Conservation (phyloP, 495 filamentous ascomycete genomes). For the Trichoderma virens region DNA sequence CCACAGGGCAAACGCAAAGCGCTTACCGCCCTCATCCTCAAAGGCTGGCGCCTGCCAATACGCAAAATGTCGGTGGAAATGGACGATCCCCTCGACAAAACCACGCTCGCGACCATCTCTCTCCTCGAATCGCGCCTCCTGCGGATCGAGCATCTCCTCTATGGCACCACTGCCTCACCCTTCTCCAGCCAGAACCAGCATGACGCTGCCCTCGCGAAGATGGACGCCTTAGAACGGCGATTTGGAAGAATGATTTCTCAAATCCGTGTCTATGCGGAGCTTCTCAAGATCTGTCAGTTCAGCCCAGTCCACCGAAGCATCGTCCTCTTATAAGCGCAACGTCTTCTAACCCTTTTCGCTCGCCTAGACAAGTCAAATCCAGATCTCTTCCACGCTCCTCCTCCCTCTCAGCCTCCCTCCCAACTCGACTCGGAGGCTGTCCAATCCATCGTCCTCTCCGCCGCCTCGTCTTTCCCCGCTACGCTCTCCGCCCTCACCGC, state of each 20-base stretch:
- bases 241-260: conserved; percentile 31
- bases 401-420: conserved; percentile 29
- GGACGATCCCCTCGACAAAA: conserved; percentile 40
- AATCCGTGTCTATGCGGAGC: conserved; percentile 37
- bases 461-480: conserved; percentile 64
- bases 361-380: conserved; percentile 36
- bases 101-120: conserved; percentile 57
- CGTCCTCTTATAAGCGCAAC: background rate
- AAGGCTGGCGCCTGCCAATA: background rate
- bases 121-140: conserved; percentile 69
- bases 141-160: conserved; percentile 66
- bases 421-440: conserved; percentile 36
- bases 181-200: conserved; percentile 27
- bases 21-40: background rate
- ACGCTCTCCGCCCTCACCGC: conserved; percentile 75
- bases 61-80: conserved; percentile 22
- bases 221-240: conserved; percentile 57
- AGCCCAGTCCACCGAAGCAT: background rate
- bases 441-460: conserved; percentile 65
- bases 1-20: background rate
- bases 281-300: conserved; percentile 41
- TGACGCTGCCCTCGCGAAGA: conserved; percentile 39
- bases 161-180: conserved; percentile 39
- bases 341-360: background rate
- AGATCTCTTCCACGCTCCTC: conserved; percentile 37